Evolutionary conservation across 768 basidiomycete genomes (phyloP).

Genomic region (Podaxis pistillaris): DNA sequence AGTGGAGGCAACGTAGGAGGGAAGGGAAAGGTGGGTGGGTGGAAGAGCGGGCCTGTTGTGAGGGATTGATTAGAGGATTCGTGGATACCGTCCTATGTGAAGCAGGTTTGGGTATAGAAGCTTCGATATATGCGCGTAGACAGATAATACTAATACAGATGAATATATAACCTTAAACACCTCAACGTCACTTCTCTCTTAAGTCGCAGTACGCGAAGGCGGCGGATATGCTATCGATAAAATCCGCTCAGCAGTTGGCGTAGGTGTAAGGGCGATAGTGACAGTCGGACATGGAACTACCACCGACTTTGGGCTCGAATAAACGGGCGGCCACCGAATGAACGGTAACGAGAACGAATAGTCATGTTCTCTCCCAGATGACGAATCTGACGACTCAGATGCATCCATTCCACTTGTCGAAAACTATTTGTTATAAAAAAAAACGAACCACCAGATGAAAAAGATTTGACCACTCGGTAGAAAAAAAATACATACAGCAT

Average conservation of each 20-base stretch:
- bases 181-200: not conserved
- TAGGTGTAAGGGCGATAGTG: not conserved
- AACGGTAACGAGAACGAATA: not conserved
- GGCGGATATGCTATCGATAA: slow-evolving; percentile 8
- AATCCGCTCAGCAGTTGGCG: not conserved
- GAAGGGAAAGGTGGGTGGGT: slow-evolving; percentile 19
- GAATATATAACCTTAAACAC: not conserved
- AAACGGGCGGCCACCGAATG: not conserved
- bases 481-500: too few relatives aligned
- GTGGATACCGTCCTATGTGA: too few relatives aligned
- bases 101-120: too few relatives aligned
- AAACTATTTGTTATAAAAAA: too few relatives aligned
- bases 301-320: not conserved
- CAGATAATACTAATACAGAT: too few relatives aligned
- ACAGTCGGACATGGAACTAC: not conserved
- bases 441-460: too few relatives aligned
- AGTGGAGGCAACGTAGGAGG: not conserved
- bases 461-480: not conserved
- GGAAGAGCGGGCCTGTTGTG: slow-evolving; percentile 28
- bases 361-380: not conserved
- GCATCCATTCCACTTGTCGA: too few relatives aligned
- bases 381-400: too few relatives aligned
- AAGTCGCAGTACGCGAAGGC: not conserved
- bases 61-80: slow-evolving; percentile 1
- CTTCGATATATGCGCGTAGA: too few relatives aligned